These are phyloP conservation scores for Leccinum angustisporum DNA, from an alignment of 1,284 basidiomycete genomes.

Conservation along the genomic window DNA sequence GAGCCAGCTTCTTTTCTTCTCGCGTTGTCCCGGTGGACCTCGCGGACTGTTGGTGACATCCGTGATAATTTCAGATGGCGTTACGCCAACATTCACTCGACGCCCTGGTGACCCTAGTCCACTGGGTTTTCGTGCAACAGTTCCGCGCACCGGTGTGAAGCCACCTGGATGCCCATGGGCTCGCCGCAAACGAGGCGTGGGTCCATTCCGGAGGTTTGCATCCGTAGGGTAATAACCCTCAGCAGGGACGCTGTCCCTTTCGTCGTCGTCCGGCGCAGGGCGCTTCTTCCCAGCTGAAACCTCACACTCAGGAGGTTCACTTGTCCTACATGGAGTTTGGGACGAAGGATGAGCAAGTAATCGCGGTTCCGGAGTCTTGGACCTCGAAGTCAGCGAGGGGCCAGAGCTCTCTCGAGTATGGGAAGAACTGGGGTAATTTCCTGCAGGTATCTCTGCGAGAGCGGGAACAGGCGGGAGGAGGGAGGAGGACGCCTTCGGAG, in stretches of 20 bases:
- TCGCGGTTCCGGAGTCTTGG: conserved; percentile 51
- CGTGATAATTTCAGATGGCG: conserved; percentile 44
- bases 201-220: conserved; percentile 45
- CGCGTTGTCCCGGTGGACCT: conserved; percentile 28
- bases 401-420: conserved; percentile 41
- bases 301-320: conserved; percentile 41
- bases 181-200: conserved; percentile 57
- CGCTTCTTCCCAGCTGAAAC: conserved; percentile 59
- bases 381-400: conserved; percentile 42
- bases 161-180: conserved; percentile 58
- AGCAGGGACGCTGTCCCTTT: conserved; percentile 53
- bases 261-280: conserved; percentile 71
- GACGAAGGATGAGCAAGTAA: conserved; percentile 3
- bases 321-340: conserved; percentile 34
- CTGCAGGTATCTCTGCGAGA: conserved; percentile 1
- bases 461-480: conserved; percentile 4
- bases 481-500: conserved; percentile 7
- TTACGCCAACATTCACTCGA: conserved; percentile 31
- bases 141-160: conserved; percentile 68
- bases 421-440: conserved; percentile 9
- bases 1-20: conserved; percentile 57
- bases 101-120: conserved; percentile 48
- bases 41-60: conserved; percentile 71
- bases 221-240: conserved; percentile 49
- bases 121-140: conserved; percentile 39